phyloP scores from a whole-genome alignment of 306 rosid species.

The Quercus bicolor region DNA sequence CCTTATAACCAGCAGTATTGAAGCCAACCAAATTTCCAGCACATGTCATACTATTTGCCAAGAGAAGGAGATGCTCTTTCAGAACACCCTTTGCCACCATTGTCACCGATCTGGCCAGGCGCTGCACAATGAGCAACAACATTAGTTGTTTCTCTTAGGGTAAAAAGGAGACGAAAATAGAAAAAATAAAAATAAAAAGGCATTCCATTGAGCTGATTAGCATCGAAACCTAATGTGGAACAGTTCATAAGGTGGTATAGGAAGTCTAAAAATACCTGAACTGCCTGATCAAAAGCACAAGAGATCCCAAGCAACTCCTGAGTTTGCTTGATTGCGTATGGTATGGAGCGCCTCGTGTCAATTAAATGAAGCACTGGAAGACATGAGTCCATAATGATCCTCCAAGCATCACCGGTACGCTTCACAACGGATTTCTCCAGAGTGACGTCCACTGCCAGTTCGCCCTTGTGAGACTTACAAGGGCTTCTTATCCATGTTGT shows the following conservation, averaged over 20 bases:
- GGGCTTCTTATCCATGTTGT: constrained; percentile 76
- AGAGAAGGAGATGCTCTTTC: constrained; percentile 82
- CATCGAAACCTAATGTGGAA: background rate
- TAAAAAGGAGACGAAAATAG: background rate
- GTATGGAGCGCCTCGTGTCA: constrained; percentile 81
- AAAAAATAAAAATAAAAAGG: background rate
- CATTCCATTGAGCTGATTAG: background rate
- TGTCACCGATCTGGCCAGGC: constrained; percentile 70
- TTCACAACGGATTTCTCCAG: constrained; percentile 70
- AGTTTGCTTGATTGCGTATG: constrained; percentile 81
- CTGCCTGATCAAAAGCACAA: constrained; percentile 80
- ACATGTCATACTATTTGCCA: constrained; percentile 91
- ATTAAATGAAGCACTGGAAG: constrained; percentile 87
- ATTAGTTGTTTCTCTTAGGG: background rate
- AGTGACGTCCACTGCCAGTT: constrained; percentile 71
- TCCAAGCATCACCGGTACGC: constrained; percentile 96
- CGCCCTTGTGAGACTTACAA: constrained; percentile 57
- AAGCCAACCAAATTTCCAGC: constrained; percentile 86
- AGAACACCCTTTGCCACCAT: constrained; percentile 96
- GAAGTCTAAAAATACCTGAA: constrained; percentile 45
- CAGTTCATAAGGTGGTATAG: background rate
- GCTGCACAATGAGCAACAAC: constrained; percentile 47
- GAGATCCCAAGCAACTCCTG: constrained; percentile 84
- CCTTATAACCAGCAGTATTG: constrained; percentile 85
- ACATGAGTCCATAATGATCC: constrained; percentile 78